Conservation (phyloP, 345 rosid genomes). For the Citrus inodora region DNA sequence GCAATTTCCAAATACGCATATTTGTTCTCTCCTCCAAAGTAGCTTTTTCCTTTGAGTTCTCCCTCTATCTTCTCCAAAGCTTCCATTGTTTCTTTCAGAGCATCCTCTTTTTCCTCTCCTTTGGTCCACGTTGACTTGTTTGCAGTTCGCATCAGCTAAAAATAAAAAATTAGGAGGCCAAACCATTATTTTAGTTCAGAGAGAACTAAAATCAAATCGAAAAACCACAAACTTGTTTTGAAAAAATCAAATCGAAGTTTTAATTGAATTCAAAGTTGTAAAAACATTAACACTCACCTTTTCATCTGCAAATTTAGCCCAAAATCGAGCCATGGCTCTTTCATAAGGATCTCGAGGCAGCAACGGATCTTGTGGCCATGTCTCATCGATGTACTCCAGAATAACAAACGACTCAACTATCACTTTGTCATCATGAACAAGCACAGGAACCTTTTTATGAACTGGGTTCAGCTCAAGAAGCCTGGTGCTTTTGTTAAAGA, state of each 20-base stretch:
- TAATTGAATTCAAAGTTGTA: no score
- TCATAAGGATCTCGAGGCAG: conserved; percentile 33
- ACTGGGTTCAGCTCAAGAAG: conserved; percentile 16
- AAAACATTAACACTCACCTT: conserved; percentile 8
- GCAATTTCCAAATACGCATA: conserved; percentile 35
- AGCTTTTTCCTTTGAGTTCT: conserved; percentile 22
- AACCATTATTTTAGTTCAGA: no score
- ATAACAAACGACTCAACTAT: conserved; percentile 14
- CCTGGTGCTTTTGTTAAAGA: conserved; percentile 15
- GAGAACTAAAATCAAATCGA: no score
- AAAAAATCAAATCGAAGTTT: no score
- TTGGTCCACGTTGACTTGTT: no score
- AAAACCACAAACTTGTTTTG: no score
- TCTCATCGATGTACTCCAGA: conserved; percentile 30
- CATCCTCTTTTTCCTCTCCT: conserved; percentile 26
- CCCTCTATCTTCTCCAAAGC: conserved; percentile 25
- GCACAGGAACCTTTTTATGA: conserved; percentile 13
- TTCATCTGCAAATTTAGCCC: conserved; percentile 30
- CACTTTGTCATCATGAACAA: conserved; percentile 15
- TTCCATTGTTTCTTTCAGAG: conserved; percentile 2
- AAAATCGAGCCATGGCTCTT: conserved; percentile 36
- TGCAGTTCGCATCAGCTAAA: no score
- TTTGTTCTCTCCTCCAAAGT: conserved; percentile 26
- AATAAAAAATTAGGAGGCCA: no score
- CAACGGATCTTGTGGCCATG: conserved; percentile 31